Conservation (phyloP, 2,329 filamentous ascomycete species). For the Trichophyton simii region DNA sequence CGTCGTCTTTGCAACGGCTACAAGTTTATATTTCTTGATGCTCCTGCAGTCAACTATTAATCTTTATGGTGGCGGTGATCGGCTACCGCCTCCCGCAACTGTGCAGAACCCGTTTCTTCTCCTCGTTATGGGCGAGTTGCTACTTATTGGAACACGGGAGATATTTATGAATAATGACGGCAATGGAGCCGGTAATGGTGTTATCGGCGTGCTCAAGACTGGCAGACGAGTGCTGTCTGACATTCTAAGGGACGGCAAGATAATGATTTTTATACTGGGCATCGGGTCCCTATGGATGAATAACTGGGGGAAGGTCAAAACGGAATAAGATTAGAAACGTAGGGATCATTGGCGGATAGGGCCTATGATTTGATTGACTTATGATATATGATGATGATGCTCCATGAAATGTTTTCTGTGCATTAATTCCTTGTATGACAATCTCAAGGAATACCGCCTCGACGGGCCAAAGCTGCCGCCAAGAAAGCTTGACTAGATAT, state of each 20-base stretch:
- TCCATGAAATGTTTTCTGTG: neutral
- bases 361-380: neutral
- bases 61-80: conserved; percentile 11
- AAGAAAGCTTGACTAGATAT: neutral
- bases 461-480: neutral
- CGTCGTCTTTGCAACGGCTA: conserved; percentile 43
- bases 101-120: conserved; percentile 34
- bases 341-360: neutral
- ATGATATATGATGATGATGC: neutral
- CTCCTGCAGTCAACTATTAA: conserved; percentile 25
- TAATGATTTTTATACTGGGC: conserved; percentile 35
- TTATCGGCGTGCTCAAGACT: conserved; percentile 20
- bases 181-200: conserved; percentile 14
- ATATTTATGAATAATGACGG: conserved; percentile 3
- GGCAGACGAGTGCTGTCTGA: conserved; percentile 16
- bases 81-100: conserved; percentile 34
- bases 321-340: neutral
- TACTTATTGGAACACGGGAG: conserved; percentile 29
- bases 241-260: conserved; percentile 32
- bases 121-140: conserved; percentile 37
- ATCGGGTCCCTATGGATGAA: conserved; percentile 29
- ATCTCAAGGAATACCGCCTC: neutral
- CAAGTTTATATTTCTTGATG: conserved; percentile 42
- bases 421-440: neutral
- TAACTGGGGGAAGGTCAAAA: neutral